Conservation (phyloP, 352 stramenopile species). For the Phytophthora sp. region DNA sequence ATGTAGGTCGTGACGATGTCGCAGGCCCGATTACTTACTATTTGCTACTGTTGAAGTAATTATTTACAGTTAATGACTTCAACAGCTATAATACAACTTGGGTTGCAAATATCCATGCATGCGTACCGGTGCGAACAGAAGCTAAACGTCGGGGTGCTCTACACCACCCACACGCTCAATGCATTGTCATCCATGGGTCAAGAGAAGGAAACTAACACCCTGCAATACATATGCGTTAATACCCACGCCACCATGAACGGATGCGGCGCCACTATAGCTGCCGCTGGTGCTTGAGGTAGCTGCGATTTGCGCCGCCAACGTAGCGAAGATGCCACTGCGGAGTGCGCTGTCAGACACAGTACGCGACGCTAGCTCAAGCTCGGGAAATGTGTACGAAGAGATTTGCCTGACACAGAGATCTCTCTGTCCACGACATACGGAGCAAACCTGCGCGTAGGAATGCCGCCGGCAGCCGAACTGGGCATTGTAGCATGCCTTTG, state of each 20-base stretch:
- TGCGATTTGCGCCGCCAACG: slow-evolving; percentile 17
- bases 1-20: neutral
- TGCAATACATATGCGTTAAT: slow-evolving; percentile 8
- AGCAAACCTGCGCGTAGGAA: slow-evolving; percentile 71
- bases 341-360: slow-evolving; percentile 41
- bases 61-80: no score
- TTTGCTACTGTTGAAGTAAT: no score
- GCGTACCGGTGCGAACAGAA: neutral
- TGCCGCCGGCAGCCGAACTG: slow-evolving; percentile 59
- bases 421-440: slow-evolving; percentile 50
- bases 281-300: slow-evolving; percentile 17
- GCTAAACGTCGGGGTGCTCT: no score
- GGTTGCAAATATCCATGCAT: no score
- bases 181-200: slow-evolving; percentile 9
- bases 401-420: slow-evolving; percentile 44
- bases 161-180: slow-evolving; percentile 3
- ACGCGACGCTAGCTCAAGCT: slow-evolving; percentile 32
- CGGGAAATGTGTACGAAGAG: slow-evolving; percentile 52
- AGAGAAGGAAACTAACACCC: neutral
- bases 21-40: slow-evolving; percentile 17
- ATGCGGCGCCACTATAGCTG: slow-evolving; percentile 1
- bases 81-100: no score
- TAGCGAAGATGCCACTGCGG: slow-evolving; percentile 40
- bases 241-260: neutral
- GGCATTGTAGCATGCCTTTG: slow-evolving; percentile 54